A percentile compares a stretch with the other conserved stretches of the same genome.
These are phyloP conservation scores for Kitagawia praeruptora DNA, from an alignment of 129 eudicot genomes.

Conservation along the genomic window DNA sequence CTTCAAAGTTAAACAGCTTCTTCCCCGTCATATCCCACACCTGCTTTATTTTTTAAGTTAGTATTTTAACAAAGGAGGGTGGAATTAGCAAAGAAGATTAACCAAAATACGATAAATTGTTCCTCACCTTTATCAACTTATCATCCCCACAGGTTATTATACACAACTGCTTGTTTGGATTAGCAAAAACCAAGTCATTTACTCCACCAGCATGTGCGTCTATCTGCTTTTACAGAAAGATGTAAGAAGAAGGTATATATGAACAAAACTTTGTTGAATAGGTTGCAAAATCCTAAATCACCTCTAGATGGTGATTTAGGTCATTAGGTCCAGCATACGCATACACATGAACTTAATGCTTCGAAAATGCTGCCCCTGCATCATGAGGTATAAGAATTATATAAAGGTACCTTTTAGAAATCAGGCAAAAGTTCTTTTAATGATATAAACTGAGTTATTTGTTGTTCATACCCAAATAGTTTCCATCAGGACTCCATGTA, in stretches of 20 bases:
- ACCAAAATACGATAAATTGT: neutral
- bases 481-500: too few relatives aligned
- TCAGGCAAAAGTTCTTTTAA: too few relatives aligned
- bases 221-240: conserved; percentile 39
- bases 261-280: conserved; percentile 8
- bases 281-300: conserved; percentile 24
- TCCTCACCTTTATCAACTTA: conserved; percentile 62
- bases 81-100: neutral
- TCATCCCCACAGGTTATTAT: conserved; percentile 87
- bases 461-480: too few relatives aligned
- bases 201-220: conserved; percentile 88
- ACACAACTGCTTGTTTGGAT: conserved; percentile 83
- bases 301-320: conserved; percentile 84
- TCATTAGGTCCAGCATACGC: conserved; percentile 60
- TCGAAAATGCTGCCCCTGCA: conserved; percentile 80
- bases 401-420: too few relatives aligned
- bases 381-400: conserved; percentile 12
- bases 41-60: conserved; percentile 45
- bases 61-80: neutral
- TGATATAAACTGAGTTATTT: too few relatives aligned
- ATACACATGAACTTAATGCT: conserved; percentile 75
- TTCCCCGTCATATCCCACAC: conserved; percentile 91
- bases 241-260: neutral
- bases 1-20: conserved; percentile 67
- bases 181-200: conserved; percentile 85